Evolutionary conservation across 1,284 basidiomycete species (phyloP), one percentile per base, ranked within the genome.

Genomic region (Stygiomarasmius scandens): DNA sequence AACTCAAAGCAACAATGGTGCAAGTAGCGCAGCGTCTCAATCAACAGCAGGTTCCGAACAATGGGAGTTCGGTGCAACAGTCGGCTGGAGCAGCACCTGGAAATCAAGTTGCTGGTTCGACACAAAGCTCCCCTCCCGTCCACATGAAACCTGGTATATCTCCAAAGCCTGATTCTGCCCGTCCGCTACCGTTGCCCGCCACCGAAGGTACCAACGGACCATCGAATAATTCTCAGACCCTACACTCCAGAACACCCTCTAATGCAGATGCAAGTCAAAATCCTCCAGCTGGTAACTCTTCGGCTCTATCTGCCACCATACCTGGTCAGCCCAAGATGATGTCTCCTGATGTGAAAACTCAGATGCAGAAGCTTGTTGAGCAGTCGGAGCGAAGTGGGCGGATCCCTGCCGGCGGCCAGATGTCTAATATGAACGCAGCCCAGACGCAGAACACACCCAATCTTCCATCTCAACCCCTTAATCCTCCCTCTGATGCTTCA

Each of bases 331-430:
- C 25, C 16, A 43, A 23, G 22, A 44, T 44, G 32, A 48, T 57
- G 48, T n/a, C 55, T 6, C 55, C 69, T 3, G 69, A 70, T 32
- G 50, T 74, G 5, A 74, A 68, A 5, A 67, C 73, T 19, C 86
- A 85, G 61, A 78, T 84, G 76, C 78, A 81, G 61, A 85, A 83
- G 63, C 64, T 81, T 55, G 63, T 75, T 2, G 82, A 85, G 47
- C 81, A 80, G 66, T 72, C 70, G 54, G 67, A 67, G 44, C 65
- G 69, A 48, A 56, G 27, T 50, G 49, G 58, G 29, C 25, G 27
- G n/a, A 50, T 60, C 45, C 59, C 55, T 36, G 55, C 56, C 29
- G 55, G 20, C 23, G 54, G 29, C 12, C 12, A 24, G 32, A 25
- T 36, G 12, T 51, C 24, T 45, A 59, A 58, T 47, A 44, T 36